These are phyloP conservation scores for Chytridium lagenaria DNA, from an alignment of 371 early-diverging fungal genomes.

Conservation along the genomic window DNA sequence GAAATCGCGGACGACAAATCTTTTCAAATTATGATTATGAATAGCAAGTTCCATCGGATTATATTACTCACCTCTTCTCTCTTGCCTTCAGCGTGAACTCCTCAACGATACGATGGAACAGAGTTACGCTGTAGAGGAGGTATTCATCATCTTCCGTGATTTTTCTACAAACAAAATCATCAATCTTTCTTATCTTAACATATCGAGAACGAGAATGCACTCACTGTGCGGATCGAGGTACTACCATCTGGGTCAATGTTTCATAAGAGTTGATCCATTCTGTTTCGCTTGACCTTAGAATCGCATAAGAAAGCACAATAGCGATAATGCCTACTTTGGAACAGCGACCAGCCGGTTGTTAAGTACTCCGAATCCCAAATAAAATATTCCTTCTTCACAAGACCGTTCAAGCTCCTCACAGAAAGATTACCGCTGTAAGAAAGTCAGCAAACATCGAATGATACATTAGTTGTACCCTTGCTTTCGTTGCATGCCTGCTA, in stretches of 20 bases:
- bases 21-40: too few relatives aligned
- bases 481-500: slow-evolving; percentile 81
- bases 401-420: slow-evolving; percentile 79
- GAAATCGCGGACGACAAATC: slow-evolving; percentile 94
- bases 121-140: slow-evolving; percentile 86
- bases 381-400: slow-evolving; percentile 91
- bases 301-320: background rate
- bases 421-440: slow-evolving; percentile 88
- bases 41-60: too few relatives aligned
- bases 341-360: slow-evolving; percentile 92
- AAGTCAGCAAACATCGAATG: background rate
- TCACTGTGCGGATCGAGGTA: slow-evolving; percentile 92
- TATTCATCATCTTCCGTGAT: slow-evolving; percentile 94
- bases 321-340: slow-evolving; percentile 69
- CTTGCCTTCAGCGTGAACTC: slow-evolving; percentile 89
- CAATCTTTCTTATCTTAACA: background rate
- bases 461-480: slow-evolving; percentile 63
- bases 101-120: slow-evolving; percentile 86
- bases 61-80: too few relatives aligned
- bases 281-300: slow-evolving; percentile 64
- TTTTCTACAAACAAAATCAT: too few relatives aligned
- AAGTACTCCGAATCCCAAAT: slow-evolving; percentile 92
- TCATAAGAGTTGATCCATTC: slow-evolving; percentile 90
- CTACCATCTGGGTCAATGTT: slow-evolving; percentile 88
- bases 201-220: slow-evolving; percentile 30